Evolutionary conservation across 176 grass and related monocot genomes (phyloP), one percentile per base, ranked within the genome.

Genomic region (Eleusine coracana): DNA sequence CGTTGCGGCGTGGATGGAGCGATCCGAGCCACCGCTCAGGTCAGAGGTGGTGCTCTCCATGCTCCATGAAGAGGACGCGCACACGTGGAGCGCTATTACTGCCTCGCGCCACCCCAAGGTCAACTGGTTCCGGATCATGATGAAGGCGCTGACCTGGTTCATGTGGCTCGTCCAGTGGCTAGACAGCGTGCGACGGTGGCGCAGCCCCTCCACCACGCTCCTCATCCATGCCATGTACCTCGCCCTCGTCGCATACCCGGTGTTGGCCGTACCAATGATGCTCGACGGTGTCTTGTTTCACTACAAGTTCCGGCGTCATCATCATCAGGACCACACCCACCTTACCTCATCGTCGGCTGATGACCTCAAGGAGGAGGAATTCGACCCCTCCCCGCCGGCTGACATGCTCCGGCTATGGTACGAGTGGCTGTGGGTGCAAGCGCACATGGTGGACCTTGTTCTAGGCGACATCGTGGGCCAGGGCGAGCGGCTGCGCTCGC

Each of bases 101-200:
- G 31, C 31, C 31, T 34, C 95, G 84, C 82, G 92, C 23, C 89
- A 89, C 84, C 90, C 90, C 85, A 98, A 95, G 88, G 93, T 93
- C 46, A 98, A 98, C 88, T 98, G 96, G 96, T 98, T 93, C 81
- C 90, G 96, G 59, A 83, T 98, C 82, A 95, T 98, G 93, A 34
- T 34, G 31, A 34, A 34, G 92, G 96, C 21, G 92, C 85, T 98
- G 21, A 93, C 92, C 29, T 98, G 96, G 96, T 91, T 87, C 25
- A 89, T 98, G 18, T 90, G 92, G 4, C 83, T 98, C 3, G 89
- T 91, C 21, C 88, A 91, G 31, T 98, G 96, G 92, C 85, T 98
- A 16, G 79, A 93, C 83, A 78, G 75, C 29, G 83, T 98, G 38
- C 82, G 61, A 58, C 84, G 93, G 70, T 98, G 96, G 96, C 81